Base-by-base conservation (phyloP, 805 yeast species). In the Pichia manshurica region DNA sequence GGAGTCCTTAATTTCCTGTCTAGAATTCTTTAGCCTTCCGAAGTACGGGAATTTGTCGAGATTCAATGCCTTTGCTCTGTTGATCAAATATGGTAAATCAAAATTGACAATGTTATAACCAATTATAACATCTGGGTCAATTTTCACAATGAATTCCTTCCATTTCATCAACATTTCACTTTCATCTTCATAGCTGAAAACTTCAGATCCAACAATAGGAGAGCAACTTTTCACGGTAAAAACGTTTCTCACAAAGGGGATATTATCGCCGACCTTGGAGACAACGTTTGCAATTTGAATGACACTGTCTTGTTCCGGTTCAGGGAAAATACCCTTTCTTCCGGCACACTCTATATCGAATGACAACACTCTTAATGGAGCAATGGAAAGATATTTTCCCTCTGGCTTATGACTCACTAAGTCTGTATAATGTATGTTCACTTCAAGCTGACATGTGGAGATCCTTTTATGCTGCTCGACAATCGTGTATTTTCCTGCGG, bases 281-380 rank as follows among this genome's bases (percentile, higher is more conserved):
- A 91, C 95, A 25, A 93, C 96, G 60, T 88, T 91, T 5, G 99
- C 99, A 53, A 93, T 95, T 67, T 95, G 99, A 61, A 93, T 93
- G 9, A 93, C 96, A 0, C 96, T 85, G 69, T 93, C 99, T 41
- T 79, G 76, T 52, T 85, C 85, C 1, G 99, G 84, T 61, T 93
- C 99, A 1, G 99, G 99, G 64, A 93, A 93, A 12, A 93, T 77
- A 46, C 99, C 99, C 54, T 87, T 85, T 66, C 99, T 79, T 39
- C 99, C 99, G 3, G 99, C 93, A 75, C 99, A 93, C 67, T 93
- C 99, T 52, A 93, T 93, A 73, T 93, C 99, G 64, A 93, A 91
- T 10, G 97, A 89, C 55, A 93, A 71, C 42, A 93, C 82, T 59
- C 99, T 82, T 50, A 93, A 72, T 0, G 99, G 99, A 1, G 99